A percentile compares a stretch with the other conserved stretches of the same genome.
phyloP scores from a whole-genome alignment of 2,329 filamentous ascomycete species.

The Talaromyces piceae region DNA sequence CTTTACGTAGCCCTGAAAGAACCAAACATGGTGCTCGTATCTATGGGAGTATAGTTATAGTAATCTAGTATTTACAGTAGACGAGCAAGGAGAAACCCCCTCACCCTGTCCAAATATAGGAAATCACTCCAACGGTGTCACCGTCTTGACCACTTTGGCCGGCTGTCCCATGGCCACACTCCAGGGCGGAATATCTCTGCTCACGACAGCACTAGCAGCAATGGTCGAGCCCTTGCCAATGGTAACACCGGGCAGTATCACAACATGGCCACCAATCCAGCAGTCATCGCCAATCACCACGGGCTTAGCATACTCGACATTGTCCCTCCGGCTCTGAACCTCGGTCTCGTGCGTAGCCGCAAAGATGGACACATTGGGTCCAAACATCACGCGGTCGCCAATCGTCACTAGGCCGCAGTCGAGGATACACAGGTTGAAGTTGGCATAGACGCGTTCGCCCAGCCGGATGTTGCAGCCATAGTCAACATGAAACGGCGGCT shows the following conservation, averaged over 20 bases:
- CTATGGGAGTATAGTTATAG: too few species aligned
- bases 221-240: slow-evolving; percentile 37
- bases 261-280: slow-evolving; percentile 43
- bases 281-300: slow-evolving; percentile 43
- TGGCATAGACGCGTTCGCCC: slow-evolving; percentile 52
- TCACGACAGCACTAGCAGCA: slow-evolving; percentile 35
- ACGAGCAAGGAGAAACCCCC: too few species aligned
- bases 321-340: slow-evolving; percentile 40
- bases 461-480: slow-evolving; percentile 58
- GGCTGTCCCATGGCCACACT: slow-evolving; percentile 12
- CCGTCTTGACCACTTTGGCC: slow-evolving; percentile 12
- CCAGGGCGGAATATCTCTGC: slow-evolving; percentile 19
- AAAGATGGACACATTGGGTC: slow-evolving; percentile 47
- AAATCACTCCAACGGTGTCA: slow-evolving; percentile 6
- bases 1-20: too few species aligned
- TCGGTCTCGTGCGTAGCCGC: slow-evolving; percentile 48
- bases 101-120: too few species aligned
- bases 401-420: slow-evolving; percentile 48
- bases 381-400: slow-evolving; percentile 46
- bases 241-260: slow-evolving; percentile 37
- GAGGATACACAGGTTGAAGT: slow-evolving; percentile 38
- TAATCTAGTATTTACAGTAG: too few species aligned
- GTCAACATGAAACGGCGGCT: slow-evolving; percentile 55
- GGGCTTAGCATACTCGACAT: slow-evolving; percentile 44
- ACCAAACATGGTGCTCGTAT: too few species aligned